Evolutionary conservation across 306 rosid species (phyloP).

Genomic region (Dalbergia cultrata): DNA sequence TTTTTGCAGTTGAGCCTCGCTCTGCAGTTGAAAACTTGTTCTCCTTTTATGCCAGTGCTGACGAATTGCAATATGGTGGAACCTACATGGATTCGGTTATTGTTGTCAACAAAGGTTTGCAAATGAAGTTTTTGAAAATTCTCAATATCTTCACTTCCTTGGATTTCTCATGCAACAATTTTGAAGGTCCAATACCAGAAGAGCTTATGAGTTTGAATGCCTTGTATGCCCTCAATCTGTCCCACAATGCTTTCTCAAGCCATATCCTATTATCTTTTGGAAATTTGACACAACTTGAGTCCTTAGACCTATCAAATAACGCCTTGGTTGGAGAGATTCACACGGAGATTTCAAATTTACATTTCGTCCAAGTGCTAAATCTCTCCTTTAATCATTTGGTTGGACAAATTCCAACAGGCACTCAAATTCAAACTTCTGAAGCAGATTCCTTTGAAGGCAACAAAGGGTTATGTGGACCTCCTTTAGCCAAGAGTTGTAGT

Average conservation of each 20-base stretch:
- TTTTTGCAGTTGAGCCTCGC: background rate
- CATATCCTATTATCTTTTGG: constrained; percentile 32
- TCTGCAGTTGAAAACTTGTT: background rate
- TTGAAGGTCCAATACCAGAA: constrained; percentile 39
- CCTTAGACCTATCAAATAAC: constrained; percentile 41
- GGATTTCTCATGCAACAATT: constrained; percentile 43
- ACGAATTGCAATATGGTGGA: background rate
- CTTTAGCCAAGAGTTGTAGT: no score
- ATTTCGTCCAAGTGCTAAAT: constrained; percentile 26
- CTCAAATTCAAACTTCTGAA: constrained; percentile 34
- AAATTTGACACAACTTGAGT: constrained; percentile 30
- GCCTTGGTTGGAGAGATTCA: constrained; percentile 36
- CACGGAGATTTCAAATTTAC: background rate
- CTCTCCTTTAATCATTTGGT: constrained; percentile 35
- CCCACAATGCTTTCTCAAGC: constrained; percentile 39
- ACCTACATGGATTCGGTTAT: constrained; percentile 37
- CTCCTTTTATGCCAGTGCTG: background rate
- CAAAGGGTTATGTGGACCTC: background rate
- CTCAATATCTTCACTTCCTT: constrained; percentile 11
- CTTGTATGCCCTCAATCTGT: constrained; percentile 24
- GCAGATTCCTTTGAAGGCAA: constrained; percentile 40
- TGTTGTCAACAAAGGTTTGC: constrained; percentile 31
- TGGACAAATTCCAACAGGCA: constrained; percentile 34
- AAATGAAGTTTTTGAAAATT: constrained; percentile 17
- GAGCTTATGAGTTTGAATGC: constrained; percentile 22